Evolutionary conservation across 1,139 yeast genomes (phyloP).

Genomic region (Eremothecium coryli): DNA sequence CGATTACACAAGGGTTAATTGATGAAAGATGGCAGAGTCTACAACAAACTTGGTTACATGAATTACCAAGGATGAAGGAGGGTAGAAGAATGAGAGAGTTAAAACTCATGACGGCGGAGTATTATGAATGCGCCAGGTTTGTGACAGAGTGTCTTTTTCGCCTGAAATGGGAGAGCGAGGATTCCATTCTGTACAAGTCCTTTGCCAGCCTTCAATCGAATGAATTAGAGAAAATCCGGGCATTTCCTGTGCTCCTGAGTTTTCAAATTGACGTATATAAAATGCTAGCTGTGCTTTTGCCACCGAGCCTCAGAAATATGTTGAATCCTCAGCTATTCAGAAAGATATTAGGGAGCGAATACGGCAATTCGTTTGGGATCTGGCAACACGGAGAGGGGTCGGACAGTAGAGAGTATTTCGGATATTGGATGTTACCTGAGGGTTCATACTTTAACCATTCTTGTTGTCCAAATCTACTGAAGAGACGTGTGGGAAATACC

Average conservation of each 20-base stretch:
- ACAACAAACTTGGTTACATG: conserved; percentile 33
- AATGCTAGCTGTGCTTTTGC: conserved; percentile 40
- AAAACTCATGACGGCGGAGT: conserved; percentile 32
- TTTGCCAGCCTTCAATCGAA: conserved; percentile 47
- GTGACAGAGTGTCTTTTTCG: conserved; percentile 27
- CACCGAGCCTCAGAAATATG: conserved; percentile 32
- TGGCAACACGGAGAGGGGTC: conserved; percentile 42
- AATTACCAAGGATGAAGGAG: conserved; percentile 22
- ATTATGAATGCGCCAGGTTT: conserved; percentile 35
- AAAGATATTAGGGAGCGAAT: conserved; percentile 48
- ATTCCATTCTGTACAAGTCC: conserved; percentile 7
- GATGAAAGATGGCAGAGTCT: conserved; percentile 26
- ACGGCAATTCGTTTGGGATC: conserved; percentile 69
- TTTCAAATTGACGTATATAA: conserved; percentile 46
- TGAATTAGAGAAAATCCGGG: conserved; percentile 41
- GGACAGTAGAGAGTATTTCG: conserved; percentile 53
- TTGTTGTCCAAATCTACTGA: conserved; percentile 44
- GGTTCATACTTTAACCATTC: conserved; percentile 69
- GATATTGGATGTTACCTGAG: conserved; percentile 56
- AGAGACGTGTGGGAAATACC: conserved; percentile 30
- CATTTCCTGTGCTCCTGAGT: conserved; percentile 43
- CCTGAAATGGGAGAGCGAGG: conserved; percentile 10
- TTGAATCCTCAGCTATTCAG: conserved; percentile 39
- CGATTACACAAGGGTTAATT: conserved; percentile 11
- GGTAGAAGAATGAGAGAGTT: conserved; percentile 12